phyloP scores from a whole-genome alignment of 139 green algal genomes.

The Edaphochlamys debaryana region DNA sequence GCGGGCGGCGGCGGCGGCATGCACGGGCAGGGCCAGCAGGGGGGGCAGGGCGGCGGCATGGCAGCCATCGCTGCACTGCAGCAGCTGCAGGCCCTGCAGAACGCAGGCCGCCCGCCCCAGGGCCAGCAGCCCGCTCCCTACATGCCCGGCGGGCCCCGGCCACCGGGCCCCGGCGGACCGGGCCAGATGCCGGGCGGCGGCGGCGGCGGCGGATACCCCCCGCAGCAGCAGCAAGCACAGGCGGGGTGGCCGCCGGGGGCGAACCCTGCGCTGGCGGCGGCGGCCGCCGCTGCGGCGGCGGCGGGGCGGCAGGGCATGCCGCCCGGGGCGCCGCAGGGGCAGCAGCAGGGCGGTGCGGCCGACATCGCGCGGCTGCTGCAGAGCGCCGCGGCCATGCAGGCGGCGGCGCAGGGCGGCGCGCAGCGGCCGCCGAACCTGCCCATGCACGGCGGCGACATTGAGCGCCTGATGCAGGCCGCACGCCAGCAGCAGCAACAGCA shows the following conservation, averaged over 20 bases:
- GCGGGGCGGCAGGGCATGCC: background rate
- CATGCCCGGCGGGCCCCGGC: background rate
- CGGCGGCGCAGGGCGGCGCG: background rate
- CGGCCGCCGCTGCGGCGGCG: background rate
- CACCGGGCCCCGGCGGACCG: too few relatives aligned
- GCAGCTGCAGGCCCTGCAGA: slow-evolving; percentile 7
- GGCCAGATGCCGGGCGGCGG: background rate
- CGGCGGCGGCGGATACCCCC: background rate
- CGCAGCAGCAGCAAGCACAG: too few relatives aligned
- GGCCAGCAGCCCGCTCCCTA: background rate
- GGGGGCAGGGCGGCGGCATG: background rate
- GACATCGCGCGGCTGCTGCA: slow-evolving; percentile 9
- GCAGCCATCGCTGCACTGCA: background rate
- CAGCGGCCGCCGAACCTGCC: background rate
- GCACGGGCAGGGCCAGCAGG: background rate
- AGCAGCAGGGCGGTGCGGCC: background rate
- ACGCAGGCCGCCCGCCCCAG: background rate
- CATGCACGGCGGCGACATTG: slow-evolving; percentile 22
- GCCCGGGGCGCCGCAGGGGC: background rate
- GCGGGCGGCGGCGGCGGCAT: background rate
- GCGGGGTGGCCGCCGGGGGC: background rate
- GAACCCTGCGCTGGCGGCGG: slow-evolving; percentile 18
- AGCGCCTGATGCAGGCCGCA: slow-evolving; percentile 28
- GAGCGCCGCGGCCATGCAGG: background rate
- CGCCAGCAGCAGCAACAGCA: slow-evolving; percentile 12